phyloP scores from a whole-genome alignment of 257 asterid genomes.

The Coffea eugenioides region DNA sequence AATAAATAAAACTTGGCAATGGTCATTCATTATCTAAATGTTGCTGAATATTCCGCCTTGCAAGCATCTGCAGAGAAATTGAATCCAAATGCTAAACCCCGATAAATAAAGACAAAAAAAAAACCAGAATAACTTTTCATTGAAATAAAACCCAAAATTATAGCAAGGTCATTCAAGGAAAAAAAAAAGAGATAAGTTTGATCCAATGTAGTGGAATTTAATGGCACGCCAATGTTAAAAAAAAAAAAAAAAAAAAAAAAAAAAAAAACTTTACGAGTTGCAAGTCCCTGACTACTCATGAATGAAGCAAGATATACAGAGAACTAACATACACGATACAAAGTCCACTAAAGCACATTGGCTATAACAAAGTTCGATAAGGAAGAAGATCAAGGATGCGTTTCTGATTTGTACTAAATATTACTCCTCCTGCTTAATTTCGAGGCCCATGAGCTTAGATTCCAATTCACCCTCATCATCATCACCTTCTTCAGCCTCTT shows the following conservation, averaged over 20 bases:
- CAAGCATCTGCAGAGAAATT: background rate
- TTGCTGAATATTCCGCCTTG: background rate
- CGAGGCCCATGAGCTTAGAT: slow-evolving; percentile 71
- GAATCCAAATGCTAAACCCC: background rate
- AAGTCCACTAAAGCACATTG: background rate
- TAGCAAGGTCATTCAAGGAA: background rate
- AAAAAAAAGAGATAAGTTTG: background rate
- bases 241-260: background rate
- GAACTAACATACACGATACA: background rate
- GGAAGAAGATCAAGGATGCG: background rate
- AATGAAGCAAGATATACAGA: background rate
- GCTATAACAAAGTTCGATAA: background rate
- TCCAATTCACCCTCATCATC: slow-evolving; percentile 63
- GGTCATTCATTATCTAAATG: background rate
- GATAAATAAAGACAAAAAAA: background rate
- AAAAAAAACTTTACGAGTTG: background rate
- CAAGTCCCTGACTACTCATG: background rate
- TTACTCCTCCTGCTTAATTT: slow-evolving; percentile 63
- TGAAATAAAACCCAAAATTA: background rate
- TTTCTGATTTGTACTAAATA: background rate
- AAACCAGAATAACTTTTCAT: background rate
- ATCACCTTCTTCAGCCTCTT: slow-evolving; percentile 54
- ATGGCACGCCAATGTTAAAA: background rate
- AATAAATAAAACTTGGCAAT: background rate
- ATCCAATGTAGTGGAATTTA: background rate